Percentiles rank a stretch among this genome's conserved stretches.
Evolutionary conservation across 495 filamentous ascomycete genomes (phyloP).

Genomic region (Podospora didyma): DNA sequence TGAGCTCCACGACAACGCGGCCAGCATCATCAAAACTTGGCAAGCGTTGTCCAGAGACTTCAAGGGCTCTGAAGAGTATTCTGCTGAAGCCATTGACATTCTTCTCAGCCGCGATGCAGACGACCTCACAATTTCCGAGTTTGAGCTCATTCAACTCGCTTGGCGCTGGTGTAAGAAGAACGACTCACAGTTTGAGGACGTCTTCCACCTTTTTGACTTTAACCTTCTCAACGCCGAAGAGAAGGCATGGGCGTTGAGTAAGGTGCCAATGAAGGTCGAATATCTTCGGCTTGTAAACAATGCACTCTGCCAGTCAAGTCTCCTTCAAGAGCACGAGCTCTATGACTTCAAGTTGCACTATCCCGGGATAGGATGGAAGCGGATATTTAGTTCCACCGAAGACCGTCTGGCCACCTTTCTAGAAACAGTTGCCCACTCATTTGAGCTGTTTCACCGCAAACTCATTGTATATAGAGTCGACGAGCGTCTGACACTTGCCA

Average conservation of each 20-base stretch:
- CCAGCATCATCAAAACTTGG: neutral
- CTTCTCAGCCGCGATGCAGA: slow-evolving; percentile 35
- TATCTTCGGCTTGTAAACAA: slow-evolving; percentile 32
- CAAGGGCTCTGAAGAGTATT: slow-evolving; percentile 14
- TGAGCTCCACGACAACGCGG: slow-evolving; percentile 38
- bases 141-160: slow-evolving; percentile 43
- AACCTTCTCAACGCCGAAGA: slow-evolving; percentile 36
- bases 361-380: slow-evolving; percentile 41
- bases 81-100: slow-evolving; percentile 35
- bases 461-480: slow-evolving; percentile 43
- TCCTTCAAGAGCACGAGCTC: slow-evolving; percentile 32
- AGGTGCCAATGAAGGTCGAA: slow-evolving; percentile 28
- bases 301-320: slow-evolving; percentile 36
- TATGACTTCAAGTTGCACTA: slow-evolving; percentile 33
- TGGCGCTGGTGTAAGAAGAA: slow-evolving; percentile 40
- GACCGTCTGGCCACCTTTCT: slow-evolving; percentile 41
- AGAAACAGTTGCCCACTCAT: slow-evolving; percentile 20
- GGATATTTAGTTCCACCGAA: slow-evolving; percentile 33
- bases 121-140: slow-evolving; percentile 40
- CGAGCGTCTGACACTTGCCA: slow-evolving; percentile 43
- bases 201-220: slow-evolving; percentile 41
- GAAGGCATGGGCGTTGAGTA: slow-evolving; percentile 38
- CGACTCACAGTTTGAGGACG: slow-evolving; percentile 24
- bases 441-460: slow-evolving; percentile 45
- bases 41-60: neutral